A percentile compares a stretch with the other conserved stretches of the same genome.
phyloP scores from a whole-genome alignment of 139 green algal species.

The Chlorella vulgaris region DNA sequence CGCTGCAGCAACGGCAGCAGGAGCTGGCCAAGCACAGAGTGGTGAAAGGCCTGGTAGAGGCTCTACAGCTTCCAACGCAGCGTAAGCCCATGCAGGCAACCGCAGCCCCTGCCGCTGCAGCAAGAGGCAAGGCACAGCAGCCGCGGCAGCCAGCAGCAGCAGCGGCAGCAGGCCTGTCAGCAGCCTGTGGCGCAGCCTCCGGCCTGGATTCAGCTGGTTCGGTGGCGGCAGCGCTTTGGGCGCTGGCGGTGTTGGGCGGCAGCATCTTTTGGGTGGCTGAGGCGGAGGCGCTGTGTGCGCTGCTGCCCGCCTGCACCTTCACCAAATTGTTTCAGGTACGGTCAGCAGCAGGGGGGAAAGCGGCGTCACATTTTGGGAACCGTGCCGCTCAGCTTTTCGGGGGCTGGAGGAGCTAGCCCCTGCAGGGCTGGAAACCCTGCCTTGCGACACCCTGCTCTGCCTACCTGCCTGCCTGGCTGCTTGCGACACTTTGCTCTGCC shows the following conservation, averaged over 20 bases:
- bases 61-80: not conserved
- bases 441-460: too few relatives aligned
- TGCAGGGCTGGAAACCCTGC: too few relatives aligned
- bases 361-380: too few relatives aligned
- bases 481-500: too few relatives aligned
- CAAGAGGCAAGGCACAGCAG: not conserved
- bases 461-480: too few relatives aligned
- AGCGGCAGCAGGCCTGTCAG: not conserved
- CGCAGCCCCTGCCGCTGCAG: not conserved
- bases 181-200: too few relatives aligned
- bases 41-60: conserved; percentile 10
- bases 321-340: not conserved
- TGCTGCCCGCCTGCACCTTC: conserved; percentile 12
- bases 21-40: conserved; percentile 6
- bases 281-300: conserved; percentile 12
- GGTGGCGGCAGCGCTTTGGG: not conserved
- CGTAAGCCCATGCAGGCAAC: not conserved
- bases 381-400: too few relatives aligned
- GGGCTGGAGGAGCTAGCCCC: too few relatives aligned
- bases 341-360: too few relatives aligned
- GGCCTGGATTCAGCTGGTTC: not conserved
- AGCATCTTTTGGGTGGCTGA: conserved; percentile 16
- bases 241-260: conserved; percentile 12
- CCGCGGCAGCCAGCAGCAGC: not conserved
- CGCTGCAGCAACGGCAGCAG: not conserved